Evolutionary conservation across 176 grass and related monocot genomes (phyloP).

Genomic region (Zoysia japonica): DNA sequence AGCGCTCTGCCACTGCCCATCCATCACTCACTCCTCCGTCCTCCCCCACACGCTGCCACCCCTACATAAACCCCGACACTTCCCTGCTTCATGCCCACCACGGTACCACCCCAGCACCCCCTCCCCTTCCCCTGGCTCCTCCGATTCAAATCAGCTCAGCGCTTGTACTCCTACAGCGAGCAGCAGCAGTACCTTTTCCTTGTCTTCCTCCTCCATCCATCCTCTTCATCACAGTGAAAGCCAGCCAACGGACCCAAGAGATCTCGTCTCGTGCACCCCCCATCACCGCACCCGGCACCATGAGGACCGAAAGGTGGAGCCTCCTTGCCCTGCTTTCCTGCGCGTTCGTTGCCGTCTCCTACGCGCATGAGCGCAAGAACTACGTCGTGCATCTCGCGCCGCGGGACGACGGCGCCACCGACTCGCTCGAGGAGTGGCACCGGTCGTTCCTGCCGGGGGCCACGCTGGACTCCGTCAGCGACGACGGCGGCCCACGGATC

Average conservation of each 20-base stretch:
- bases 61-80: slow-evolving; percentile 48
- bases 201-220: neutral
- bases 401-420: slow-evolving; percentile 2
- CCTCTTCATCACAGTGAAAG: too few relatives aligned
- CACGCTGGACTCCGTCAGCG: neutral
- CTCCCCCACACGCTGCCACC: slow-evolving; percentile 7
- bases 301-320: neutral
- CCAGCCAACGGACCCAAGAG: too few relatives aligned
- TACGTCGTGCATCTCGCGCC: slow-evolving; percentile 60
- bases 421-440: slow-evolving; percentile 42
- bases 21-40: slow-evolving; percentile 27
- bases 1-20: slow-evolving; percentile 11
- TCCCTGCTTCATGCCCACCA: too few relatives aligned
- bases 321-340: neutral
- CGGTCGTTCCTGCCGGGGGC: slow-evolving; percentile 50
- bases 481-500: slow-evolving; percentile 27
- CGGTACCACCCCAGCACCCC: too few relatives aligned
- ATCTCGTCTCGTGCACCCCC: too few relatives aligned
- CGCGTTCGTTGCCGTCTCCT: neutral
- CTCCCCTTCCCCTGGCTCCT: too few relatives aligned
- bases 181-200: neutral
- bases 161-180: too few relatives aligned
- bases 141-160: slow-evolving; percentile 25
- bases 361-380: slow-evolving; percentile 46
- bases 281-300: neutral